Percentiles rank a stretch among this genome's conserved stretches.
Evolutionary conservation across 441 rosid genomes (phyloP).

Genomic region (Hura crepitans): DNA sequence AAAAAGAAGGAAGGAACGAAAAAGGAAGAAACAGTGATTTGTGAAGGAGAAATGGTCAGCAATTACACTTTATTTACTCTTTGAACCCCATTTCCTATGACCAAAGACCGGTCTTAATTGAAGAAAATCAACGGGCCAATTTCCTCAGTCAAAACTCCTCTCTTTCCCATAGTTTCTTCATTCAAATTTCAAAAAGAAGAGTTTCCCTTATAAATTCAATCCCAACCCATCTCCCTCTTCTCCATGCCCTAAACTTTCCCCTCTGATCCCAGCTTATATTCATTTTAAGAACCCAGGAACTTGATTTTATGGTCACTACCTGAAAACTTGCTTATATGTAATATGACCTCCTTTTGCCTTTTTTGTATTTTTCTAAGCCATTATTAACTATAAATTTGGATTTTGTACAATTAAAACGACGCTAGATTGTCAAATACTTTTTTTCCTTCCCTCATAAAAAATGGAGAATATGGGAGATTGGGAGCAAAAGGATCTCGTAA

Average conservation of each 20-base stretch:
- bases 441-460: neutral
- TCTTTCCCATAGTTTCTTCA: slow-evolving; percentile 2
- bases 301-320: too few relatives aligned
- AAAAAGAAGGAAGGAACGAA: neutral
- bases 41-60: slow-evolving; percentile 51
- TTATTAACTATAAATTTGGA: neutral
- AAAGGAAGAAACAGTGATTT: neutral
- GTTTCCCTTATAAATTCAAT: slow-evolving; percentile 22
- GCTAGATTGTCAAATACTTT: too few relatives aligned
- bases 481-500: slow-evolving; percentile 48
- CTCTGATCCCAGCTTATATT: neutral
- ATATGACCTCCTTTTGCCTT: too few relatives aligned
- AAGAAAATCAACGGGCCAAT: slow-evolving; percentile 24
- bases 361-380: too few relatives aligned
- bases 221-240: slow-evolving; percentile 7
- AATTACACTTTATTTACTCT: slow-evolving; percentile 33
- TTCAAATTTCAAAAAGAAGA: slow-evolving; percentile 1
- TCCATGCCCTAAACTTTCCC: neutral
- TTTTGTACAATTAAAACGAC: too few relatives aligned
- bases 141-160: slow-evolving; percentile 38
- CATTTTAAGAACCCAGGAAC: too few relatives aligned
- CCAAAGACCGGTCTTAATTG: slow-evolving; percentile 48
- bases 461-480: slow-evolving; percentile 48
- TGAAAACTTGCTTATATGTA: too few relatives aligned
- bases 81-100: slow-evolving; percentile 33